A percentile compares a stretch with the other conserved stretches of the same genome.
These are phyloP conservation scores for Bipolaris bicolor DNA, from an alignment of 2,329 filamentous ascomycete species.

Conservation along the genomic window DNA sequence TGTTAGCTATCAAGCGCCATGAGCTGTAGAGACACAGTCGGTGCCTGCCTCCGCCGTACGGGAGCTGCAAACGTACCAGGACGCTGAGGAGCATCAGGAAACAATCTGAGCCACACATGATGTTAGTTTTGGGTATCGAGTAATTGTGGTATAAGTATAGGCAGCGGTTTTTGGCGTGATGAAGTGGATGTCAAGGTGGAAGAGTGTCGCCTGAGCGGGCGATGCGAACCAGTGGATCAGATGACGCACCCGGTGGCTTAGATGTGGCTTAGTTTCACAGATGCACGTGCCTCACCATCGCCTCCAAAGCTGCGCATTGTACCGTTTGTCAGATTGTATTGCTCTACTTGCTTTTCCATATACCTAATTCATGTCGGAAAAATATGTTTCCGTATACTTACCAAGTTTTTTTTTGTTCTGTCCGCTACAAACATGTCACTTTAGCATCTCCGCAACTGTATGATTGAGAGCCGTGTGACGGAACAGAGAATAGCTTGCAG, in stretches of 20 bases:
- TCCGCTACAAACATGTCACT: not conserved
- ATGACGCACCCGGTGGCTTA: slow-evolving; percentile 20
- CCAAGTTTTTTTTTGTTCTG: not conserved
- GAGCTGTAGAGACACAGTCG: not conserved
- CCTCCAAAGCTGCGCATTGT: not conserved
- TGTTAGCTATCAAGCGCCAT: slow-evolving; percentile 7
- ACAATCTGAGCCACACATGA: slow-evolving; percentile 66
- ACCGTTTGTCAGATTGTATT: not conserved
- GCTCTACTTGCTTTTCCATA: not conserved
- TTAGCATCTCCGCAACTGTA: not conserved
- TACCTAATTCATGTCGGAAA: not conserved
- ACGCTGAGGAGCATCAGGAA: slow-evolving; percentile 66
- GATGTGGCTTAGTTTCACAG: slow-evolving; percentile 5
- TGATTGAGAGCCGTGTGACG: not conserved
- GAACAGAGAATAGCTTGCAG: not conserved
- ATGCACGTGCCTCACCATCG: not conserved
- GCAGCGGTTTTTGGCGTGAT: slow-evolving; percentile 3
- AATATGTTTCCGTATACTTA: not conserved
- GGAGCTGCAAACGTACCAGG: slow-evolving; percentile 55
- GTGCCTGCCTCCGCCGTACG: slow-evolving; percentile 19
- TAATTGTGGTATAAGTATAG: not conserved
- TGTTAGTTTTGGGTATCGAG: slow-evolving; percentile 22
- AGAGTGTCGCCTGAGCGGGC: slow-evolving; percentile 14
- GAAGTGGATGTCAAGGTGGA: slow-evolving; percentile 8
- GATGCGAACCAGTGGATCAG: slow-evolving; percentile 7